phyloP scores from a whole-genome alignment of 208 protist species.

The Trypanosoma rangeli region DNA sequence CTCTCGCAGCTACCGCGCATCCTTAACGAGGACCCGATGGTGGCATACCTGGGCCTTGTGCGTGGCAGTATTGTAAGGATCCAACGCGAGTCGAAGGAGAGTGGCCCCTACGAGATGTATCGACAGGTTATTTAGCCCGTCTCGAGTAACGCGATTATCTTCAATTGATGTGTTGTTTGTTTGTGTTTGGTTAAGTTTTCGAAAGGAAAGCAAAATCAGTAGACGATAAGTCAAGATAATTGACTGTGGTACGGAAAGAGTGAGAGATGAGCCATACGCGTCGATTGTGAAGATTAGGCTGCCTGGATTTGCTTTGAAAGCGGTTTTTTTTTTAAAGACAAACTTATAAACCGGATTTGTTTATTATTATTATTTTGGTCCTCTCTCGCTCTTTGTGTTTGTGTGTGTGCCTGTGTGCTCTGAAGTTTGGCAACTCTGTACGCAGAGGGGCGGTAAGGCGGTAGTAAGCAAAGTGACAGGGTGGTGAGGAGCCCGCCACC shows the following conservation, averaged over 20 bases:
- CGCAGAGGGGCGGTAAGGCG: not conserved
- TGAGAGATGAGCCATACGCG: not conserved
- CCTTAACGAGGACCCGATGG: constrained; percentile 93
- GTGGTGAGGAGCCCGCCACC: not conserved
- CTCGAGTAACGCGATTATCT: not conserved
- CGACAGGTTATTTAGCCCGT: constrained; percentile 91
- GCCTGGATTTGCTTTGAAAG: not conserved
- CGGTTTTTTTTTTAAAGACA: not conserved
- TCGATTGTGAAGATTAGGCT: not conserved
- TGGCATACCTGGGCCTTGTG: constrained; percentile 93
- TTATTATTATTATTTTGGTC: constrained; percentile 2
- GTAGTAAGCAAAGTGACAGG: constrained; percentile 13
- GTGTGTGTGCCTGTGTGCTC: not conserved
- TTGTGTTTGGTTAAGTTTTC: not conserved
- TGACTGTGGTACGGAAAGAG: not conserved
- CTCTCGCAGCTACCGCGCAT: constrained; percentile 97
- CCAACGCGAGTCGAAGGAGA: constrained; percentile 91
- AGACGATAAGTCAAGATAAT: not conserved
- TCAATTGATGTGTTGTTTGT: not conserved
- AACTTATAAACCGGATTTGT: not conserved
- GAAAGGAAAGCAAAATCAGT: not conserved
- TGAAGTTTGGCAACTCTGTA: not conserved
- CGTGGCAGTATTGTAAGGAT: constrained; percentile 95
- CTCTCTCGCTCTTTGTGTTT: not conserved
- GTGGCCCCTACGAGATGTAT: constrained; percentile 97